A percentile compares a stretch with the other conserved stretches of the same genome.
These are phyloP conservation scores for Rhodofomes roseus DNA, from an alignment of 1,284 basidiomycete genomes.

Conservation along the genomic window DNA sequence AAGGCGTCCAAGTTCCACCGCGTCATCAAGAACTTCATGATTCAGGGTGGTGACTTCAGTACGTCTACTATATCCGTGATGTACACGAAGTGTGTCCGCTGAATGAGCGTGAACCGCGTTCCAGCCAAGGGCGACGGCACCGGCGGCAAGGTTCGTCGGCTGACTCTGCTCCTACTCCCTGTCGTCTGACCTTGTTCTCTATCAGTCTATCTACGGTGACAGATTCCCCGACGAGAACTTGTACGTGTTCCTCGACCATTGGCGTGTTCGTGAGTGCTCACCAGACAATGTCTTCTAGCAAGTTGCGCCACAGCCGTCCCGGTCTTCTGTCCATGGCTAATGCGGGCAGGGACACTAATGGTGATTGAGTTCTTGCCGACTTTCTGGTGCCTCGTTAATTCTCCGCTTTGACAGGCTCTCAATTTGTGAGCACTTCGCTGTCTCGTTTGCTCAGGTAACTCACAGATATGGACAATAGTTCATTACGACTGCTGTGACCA, in stretches of 20 bases:
- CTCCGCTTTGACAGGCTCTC: constrained; percentile 53
- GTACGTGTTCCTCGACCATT: constrained; percentile 38
- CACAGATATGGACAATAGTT: constrained; percentile 46
- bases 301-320: constrained; percentile 84
- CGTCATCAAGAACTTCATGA: constrained; percentile 72
- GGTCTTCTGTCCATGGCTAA: constrained; percentile 95
- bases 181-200: neutral
- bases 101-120: neutral
- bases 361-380: constrained; percentile 33
- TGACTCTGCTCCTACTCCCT: neutral
- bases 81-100: neutral
- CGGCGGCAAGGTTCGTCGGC: constrained; percentile 44
- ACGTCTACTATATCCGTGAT: constrained; percentile 11
- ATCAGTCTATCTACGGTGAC: constrained; percentile 53
- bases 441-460: neutral
- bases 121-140: constrained; percentile 55
- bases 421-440: constrained; percentile 58
- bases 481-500: constrained; percentile 76
- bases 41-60: constrained; percentile 74
- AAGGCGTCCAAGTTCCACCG: constrained; percentile 70
- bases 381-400: neutral
- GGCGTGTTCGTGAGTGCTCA: neutral
- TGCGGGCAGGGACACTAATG: constrained; percentile 83
- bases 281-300: constrained; percentile 40
- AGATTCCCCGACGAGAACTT: constrained; percentile 79